Conservation (phyloP, 139 green algal genomes). For the Chlamydomonas sphaeroides region DNA sequence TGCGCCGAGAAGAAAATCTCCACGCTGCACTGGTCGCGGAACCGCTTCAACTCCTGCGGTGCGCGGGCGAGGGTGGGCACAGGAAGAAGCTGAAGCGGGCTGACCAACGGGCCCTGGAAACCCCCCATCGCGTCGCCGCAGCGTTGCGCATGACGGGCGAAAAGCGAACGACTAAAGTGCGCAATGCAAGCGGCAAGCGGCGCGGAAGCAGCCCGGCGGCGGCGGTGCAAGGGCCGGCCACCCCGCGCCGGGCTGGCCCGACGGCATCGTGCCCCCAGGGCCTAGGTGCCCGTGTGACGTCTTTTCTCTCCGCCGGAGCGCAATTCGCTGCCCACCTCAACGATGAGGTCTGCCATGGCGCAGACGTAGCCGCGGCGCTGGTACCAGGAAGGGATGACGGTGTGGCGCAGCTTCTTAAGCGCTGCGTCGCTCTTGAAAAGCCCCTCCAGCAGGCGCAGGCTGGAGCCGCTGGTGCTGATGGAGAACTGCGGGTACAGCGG, state of each 20-base stretch:
- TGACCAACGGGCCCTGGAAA: too few relatives aligned
- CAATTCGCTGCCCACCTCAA: constrained; percentile 66
- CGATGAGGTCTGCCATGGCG: constrained; percentile 96
- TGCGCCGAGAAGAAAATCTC: constrained; percentile 97
- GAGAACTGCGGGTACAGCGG: constrained; percentile 97
- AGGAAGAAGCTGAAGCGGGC: too few relatives aligned
- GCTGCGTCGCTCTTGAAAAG: constrained; percentile 74
- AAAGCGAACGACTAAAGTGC: too few relatives aligned
- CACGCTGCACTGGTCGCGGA: constrained; percentile 17
- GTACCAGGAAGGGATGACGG: constrained; percentile 92
- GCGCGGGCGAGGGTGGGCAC: neutral
- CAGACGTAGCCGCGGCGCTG: constrained; percentile 90
- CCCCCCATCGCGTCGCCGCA: too few relatives aligned
- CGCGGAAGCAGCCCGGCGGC: too few relatives aligned
- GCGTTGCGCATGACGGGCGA: too few relatives aligned
- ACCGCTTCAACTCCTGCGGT: constrained; percentile 30
- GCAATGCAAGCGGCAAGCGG: too few relatives aligned
- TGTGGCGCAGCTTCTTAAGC: constrained; percentile 79
- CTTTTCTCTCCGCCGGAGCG: neutral
- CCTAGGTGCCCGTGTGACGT: too few relatives aligned
- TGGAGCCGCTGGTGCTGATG: constrained; percentile 94
- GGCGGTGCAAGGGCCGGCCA: too few relatives aligned
- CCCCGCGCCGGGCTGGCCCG: too few relatives aligned
- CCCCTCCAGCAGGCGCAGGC: constrained; percentile 90
- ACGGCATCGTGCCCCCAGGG: too few relatives aligned